phyloP scores from a whole-genome alignment of 805 yeast species.

The Kodamaea fukazawae region DNA sequence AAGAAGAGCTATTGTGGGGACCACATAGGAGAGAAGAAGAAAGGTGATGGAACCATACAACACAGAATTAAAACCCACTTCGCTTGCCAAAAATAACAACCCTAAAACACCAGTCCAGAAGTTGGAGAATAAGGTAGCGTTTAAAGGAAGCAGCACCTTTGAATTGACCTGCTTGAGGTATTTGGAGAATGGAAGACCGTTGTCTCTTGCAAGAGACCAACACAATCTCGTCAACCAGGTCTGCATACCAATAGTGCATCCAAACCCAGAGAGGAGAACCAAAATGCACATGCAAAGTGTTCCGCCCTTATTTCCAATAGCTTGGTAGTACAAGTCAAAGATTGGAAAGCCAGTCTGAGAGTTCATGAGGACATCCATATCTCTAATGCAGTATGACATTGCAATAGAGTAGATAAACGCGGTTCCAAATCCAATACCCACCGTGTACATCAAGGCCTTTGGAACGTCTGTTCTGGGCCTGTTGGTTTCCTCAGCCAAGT shows the following conservation, averaged over 20 bases:
- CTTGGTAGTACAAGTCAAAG: constrained; percentile 40
- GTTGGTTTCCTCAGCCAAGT: constrained; percentile 41
- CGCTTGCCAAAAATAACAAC: constrained; percentile 32
- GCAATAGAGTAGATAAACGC: constrained; percentile 39
- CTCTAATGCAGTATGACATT: constrained; percentile 37
- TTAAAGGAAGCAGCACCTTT: constrained; percentile 37
- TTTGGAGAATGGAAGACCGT: constrained; percentile 41
- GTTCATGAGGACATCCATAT: constrained; percentile 29
- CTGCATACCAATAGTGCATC: constrained; percentile 40
- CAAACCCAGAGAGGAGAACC: constrained; percentile 34
- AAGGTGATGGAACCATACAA: constrained; percentile 38
- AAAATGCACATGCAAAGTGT: constrained; percentile 36
- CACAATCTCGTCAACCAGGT: constrained; percentile 45
- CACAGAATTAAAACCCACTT: constrained; percentile 41
- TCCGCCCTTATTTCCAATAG: constrained; percentile 32
- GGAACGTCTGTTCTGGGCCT: constrained; percentile 38
- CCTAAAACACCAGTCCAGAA: constrained; percentile 35
- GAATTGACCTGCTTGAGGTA: constrained; percentile 35
- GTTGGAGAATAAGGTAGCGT: constrained; percentile 38
- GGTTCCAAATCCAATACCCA: constrained; percentile 39
- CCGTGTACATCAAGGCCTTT: constrained; percentile 40
- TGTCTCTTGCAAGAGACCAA: constrained; percentile 44
- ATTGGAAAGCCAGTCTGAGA: constrained; percentile 38
- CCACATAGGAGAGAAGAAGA: constrained; percentile 34
- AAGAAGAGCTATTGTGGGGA: constrained; percentile 34